Percentiles rank a stretch among this genome's conserved stretches.
Conservation (phyloP, 2,329 filamentous ascomycete species). For the Alternaria sp. region DNA sequence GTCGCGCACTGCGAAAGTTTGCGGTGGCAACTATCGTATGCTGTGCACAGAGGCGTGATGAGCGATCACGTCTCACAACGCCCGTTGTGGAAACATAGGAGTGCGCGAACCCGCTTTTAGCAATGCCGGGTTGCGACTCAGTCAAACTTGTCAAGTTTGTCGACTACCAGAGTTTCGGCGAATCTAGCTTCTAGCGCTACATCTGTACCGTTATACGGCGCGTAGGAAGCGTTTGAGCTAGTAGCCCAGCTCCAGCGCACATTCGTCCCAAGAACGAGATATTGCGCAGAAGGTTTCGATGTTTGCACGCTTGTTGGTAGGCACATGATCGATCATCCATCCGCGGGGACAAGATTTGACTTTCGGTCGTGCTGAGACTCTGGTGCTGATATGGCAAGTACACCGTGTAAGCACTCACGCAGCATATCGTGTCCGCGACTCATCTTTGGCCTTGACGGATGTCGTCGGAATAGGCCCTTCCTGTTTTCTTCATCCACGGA, state of each 20-base stretch:
- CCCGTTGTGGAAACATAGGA: not conserved
- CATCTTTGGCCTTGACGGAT: not conserved
- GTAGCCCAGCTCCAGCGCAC: not conserved
- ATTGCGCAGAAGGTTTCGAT: not conserved
- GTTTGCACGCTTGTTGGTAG: not conserved
- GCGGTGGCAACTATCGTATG: not conserved
- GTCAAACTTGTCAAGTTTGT: not conserved
- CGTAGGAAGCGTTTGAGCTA: not conserved
- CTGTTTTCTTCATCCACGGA: not conserved
- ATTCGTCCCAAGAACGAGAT: not conserved
- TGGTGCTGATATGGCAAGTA: not conserved
- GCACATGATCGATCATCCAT: not conserved
- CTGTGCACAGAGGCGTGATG: not conserved
- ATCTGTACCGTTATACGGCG: not conserved
- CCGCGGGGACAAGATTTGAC: not conserved
- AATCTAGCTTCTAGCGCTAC: not conserved
- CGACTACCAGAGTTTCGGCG: not conserved
- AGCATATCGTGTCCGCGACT: not conserved
- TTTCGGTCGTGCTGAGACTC: conserved; percentile 2
- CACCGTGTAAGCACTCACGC: not conserved
- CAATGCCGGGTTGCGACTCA: not conserved
- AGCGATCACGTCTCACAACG: not conserved
- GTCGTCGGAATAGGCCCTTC: not conserved
- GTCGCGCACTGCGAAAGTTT: not conserved
- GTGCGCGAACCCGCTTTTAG: not conserved